phyloP scores from a whole-genome alignment of 345 rosid genomes.

The Boechera stricta region DNA sequence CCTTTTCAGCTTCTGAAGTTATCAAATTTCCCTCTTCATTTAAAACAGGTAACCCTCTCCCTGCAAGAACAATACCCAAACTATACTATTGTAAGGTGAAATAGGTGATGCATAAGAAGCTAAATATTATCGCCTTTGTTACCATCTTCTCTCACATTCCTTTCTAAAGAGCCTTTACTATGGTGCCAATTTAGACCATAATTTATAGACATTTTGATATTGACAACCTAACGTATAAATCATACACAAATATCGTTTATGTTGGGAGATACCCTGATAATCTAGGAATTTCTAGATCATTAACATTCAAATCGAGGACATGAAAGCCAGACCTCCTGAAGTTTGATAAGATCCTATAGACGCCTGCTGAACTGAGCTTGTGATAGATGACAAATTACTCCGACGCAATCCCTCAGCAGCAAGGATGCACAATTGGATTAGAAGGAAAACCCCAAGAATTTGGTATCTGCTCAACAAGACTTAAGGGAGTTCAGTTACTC shows the following conservation, averaged over 20 bases:
- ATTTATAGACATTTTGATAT: background rate
- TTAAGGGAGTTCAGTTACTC: slow-evolving; percentile 33
- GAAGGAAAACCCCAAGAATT: slow-evolving; percentile 85
- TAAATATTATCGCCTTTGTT: background rate
- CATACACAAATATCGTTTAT: background rate
- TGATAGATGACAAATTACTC: slow-evolving; percentile 81
- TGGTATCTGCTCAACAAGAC: slow-evolving; percentile 69
- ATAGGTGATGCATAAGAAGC: slow-evolving; percentile 8
- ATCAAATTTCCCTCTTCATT: slow-evolving; percentile 87
- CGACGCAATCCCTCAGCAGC: slow-evolving; percentile 88
- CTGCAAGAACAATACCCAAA: slow-evolving; percentile 45
- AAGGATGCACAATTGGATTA: slow-evolving; percentile 88
- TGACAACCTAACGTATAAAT: background rate
- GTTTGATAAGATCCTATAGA: slow-evolving; percentile 64
- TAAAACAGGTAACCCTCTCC: slow-evolving; percentile 80
- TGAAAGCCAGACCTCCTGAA: slow-evolving; percentile 57
- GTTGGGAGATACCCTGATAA: background rate
- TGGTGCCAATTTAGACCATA: background rate
- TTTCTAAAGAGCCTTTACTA: background rate
- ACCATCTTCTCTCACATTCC: background rate
- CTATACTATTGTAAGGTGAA: background rate
- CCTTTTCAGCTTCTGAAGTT: slow-evolving; percentile 59
- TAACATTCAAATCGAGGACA: background rate
- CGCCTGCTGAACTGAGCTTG: slow-evolving; percentile 77
- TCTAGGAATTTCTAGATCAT: background rate